A percentile compares a stretch with the other conserved stretches of the same genome.
phyloP scores from a whole-genome alignment of 345 rosid species.

The Salix purpurea region DNA sequence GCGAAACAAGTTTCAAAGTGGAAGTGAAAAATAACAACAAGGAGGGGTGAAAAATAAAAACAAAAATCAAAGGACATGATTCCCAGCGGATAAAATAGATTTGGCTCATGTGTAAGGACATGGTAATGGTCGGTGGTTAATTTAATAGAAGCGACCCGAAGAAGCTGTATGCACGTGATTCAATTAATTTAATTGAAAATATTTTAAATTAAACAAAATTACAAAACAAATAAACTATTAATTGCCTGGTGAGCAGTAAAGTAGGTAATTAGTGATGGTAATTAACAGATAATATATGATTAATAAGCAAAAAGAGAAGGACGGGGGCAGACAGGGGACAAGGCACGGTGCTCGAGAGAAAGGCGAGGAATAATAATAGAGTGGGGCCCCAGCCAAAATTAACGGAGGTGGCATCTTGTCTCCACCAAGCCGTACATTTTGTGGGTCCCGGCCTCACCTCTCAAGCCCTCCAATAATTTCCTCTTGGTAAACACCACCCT shows the following conservation, averaged over 20 bases:
- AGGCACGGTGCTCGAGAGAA: conserved; percentile 52
- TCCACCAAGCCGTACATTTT: conserved; percentile 26
- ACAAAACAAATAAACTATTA: neutral
- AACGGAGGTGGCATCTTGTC: conserved; percentile 55
- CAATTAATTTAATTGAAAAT: neutral
- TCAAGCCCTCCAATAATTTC: conserved; percentile 2
- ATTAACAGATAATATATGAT: neutral
- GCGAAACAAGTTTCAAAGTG: neutral
- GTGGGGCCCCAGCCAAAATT: conserved; percentile 33
- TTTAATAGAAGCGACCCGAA: neutral
- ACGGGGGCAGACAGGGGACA: neutral
- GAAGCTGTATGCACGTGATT: conserved; percentile 26
- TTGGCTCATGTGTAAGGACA: conserved; percentile 14
- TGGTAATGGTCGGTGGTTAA: conserved; percentile 37
- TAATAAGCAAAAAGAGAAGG: neutral
- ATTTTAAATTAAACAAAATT: neutral
- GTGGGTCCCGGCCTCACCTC: conserved; percentile 4
- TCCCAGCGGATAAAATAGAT: neutral
- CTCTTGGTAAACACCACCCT: neutral
- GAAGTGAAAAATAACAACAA: neutral
- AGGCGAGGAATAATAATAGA: neutral
- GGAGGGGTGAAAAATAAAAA: neutral
- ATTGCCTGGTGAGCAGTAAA: neutral
- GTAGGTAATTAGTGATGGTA: neutral
- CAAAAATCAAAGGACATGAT: neutral